Evolutionary conservation across 139 green algal species (phyloP), one percentile per base, ranked within the genome.

Genomic region (Picochlorum sp.): DNA sequence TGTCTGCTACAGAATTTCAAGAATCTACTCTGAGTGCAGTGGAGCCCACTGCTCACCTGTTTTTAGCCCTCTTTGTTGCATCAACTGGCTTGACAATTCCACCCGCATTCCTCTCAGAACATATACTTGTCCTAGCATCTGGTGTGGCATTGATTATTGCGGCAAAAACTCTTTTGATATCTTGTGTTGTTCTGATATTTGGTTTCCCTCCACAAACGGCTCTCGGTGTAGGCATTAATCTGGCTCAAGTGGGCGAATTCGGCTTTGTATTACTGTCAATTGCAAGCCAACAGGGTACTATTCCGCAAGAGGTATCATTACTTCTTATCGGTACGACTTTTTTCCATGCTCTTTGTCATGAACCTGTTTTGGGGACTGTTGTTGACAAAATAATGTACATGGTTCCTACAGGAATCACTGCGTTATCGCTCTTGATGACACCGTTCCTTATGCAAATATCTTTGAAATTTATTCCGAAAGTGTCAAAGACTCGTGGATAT

Each of bases 221-320:
- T 1, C 36, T 84, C 22, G 80, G 79, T 1, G 88, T 97, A 32
- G 90, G 86, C 0, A 61, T 96, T 7, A 87, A 74, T 55, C 81
- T 98, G 68, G 83, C 85, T 7, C 88, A 96, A 57, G 28, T 74
- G 36, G 83, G 91, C 20, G 91, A 98, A 81, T 97, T 98, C 68
- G 81, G 78, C 7, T 96, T 98, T 63, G 89, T 98, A 33, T 78
- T 98, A 70, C 81, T 98, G 31, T 83, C 66, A 7, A 72, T 89
- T 45, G 91, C 85, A 5, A 80, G 66, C 37, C 69, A 86, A 58
- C 65, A 89, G 12, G 61, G 73, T 5, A 79, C 98, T 13, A 56
- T 97, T 43, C 67, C 80, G 3, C 57, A 75, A 24, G 76, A 87
- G 61, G 78, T 88, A 41, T 97, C 97, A 71, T 81, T 95, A 60